These are phyloP conservation scores for Ceratocystis papillata DNA, from an alignment of 2,329 filamentous ascomycete species.

Conservation along the genomic window DNA sequence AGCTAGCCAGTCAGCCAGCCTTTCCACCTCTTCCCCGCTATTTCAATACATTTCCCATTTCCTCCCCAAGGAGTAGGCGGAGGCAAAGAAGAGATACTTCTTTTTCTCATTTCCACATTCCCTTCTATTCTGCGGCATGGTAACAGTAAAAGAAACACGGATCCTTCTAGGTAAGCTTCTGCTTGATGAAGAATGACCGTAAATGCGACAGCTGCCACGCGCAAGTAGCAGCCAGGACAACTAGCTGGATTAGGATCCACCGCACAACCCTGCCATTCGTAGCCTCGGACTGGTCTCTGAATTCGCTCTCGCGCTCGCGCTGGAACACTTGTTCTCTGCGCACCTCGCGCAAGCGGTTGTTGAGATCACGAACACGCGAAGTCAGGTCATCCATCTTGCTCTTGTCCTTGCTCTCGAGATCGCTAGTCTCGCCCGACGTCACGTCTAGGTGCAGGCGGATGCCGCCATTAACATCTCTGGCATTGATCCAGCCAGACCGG, in stretches of 20 bases:
- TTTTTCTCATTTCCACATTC: neutral
- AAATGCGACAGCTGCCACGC: constrained; percentile 96
- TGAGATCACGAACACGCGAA: constrained; percentile 78
- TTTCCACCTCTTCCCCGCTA: neutral
- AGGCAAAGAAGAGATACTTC: too few species aligned
- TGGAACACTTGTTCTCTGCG: constrained; percentile 94
- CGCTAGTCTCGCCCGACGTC: constrained; percentile 85
- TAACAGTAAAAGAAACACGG: neutral
- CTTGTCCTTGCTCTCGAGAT: constrained; percentile 91
- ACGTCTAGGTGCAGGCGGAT: constrained; percentile 81
- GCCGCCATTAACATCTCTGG: constrained; percentile 55
- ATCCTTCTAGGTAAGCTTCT: constrained; percentile 77
- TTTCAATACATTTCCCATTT: neutral
- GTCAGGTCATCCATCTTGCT: constrained; percentile 83
- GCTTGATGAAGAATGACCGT: constrained; percentile 98
- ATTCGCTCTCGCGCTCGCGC: constrained; percentile 91
- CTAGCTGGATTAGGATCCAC: constrained; percentile 86
- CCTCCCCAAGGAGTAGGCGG: neutral
- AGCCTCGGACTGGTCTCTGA: constrained; percentile 90
- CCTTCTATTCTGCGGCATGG: neutral
- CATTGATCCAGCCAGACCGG: constrained; percentile 60
- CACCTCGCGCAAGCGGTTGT: constrained; percentile 76
- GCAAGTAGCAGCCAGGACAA: constrained; percentile 75
- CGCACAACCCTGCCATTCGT: constrained; percentile 86
- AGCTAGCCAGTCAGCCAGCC: neutral